Evolutionary conservation across 352 stramenopile species (phyloP).

Genomic region (Phytopythium kandeliae): DNA sequence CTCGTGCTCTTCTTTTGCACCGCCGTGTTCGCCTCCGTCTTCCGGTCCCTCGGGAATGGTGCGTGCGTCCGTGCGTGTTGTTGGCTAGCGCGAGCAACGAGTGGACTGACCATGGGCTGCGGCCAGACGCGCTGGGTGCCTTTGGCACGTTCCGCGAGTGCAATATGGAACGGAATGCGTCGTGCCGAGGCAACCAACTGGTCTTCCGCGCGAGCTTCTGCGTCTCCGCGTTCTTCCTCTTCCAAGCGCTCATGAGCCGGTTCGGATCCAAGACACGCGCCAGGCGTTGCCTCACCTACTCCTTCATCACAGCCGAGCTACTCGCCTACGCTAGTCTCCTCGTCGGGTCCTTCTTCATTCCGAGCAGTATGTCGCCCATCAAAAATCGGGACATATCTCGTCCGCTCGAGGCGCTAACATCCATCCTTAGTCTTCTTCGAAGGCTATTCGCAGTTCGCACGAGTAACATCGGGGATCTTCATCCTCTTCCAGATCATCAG

Average conservation of each 20-base stretch:
- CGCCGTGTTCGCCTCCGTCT: constrained; percentile 53
- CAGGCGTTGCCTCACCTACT: constrained; percentile 11
- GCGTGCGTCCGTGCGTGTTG: too few species aligned
- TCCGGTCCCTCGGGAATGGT: constrained; percentile 63
- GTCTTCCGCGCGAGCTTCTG: constrained; percentile 67
- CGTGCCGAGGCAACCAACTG: constrained; percentile 63
- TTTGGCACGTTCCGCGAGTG: constrained; percentile 69
- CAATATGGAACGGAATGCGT: constrained; percentile 24
- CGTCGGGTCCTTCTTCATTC: constrained; percentile 70
- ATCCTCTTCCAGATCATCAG: constrained; percentile 78
- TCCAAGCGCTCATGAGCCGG: constrained; percentile 39
- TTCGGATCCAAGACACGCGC: constrained; percentile 18
- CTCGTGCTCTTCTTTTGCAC: constrained; percentile 71
- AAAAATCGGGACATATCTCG: too few species aligned
- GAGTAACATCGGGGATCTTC: constrained; percentile 58
- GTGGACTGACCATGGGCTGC: too few species aligned
- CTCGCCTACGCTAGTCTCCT: constrained; percentile 44
- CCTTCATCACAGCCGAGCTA: constrained; percentile 31
- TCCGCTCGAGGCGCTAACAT: too few species aligned
- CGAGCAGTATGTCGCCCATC: constrained; percentile 27
- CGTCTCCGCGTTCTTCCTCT: constrained; percentile 47
- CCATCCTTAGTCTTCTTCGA: constrained; percentile 46
- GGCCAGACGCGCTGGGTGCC: constrained; percentile 19
- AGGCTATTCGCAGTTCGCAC: constrained; percentile 47
- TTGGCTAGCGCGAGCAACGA: too few species aligned